Evolutionary conservation across 306 rosid genomes (phyloP).

Genomic region (Pyrus pyrifolia): DNA sequence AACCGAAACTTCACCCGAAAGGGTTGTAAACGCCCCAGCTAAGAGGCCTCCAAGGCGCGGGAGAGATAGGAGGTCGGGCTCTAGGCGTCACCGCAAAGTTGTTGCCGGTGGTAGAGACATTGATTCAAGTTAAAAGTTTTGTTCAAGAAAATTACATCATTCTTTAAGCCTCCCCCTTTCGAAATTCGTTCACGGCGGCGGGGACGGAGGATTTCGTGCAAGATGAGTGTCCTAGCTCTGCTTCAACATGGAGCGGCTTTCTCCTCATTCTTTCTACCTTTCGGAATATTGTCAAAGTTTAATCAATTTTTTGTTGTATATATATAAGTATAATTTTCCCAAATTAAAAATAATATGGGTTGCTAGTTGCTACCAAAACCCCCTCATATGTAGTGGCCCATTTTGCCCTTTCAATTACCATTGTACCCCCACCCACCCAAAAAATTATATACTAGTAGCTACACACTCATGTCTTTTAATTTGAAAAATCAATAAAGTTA

Average conservation of each 20-base stretch:
- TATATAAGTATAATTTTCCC: constrained; percentile 23
- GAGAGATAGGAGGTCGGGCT: constrained; percentile 54
- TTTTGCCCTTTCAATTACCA: constrained; percentile 17
- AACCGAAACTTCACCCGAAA: constrained; percentile 26
- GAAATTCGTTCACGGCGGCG: constrained; percentile 17
- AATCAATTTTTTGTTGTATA: constrained; percentile 56
- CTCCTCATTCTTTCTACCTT: constrained; percentile 24
- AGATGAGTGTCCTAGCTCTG: constrained; percentile 25
- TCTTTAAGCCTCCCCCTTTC: constrained; percentile 24
- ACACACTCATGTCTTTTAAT: neutral
- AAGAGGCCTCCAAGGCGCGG: constrained; percentile 49
- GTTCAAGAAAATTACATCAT: constrained; percentile 27
- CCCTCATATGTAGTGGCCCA: constrained; percentile 22
- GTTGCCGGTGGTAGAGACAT: constrained; percentile 38
- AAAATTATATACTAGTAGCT: constrained; percentile 8
- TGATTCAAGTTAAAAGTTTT: constrained; percentile 39
- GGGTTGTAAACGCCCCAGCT: constrained; percentile 16
- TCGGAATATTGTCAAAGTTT: constrained; percentile 17
- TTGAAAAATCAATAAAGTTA: neutral
- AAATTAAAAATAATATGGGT: constrained; percentile 38
- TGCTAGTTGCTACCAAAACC: constrained; percentile 18
- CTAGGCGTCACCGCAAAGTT: constrained; percentile 71
- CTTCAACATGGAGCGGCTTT: constrained; percentile 25
- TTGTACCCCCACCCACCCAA: constrained; percentile 13
- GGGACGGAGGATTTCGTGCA: constrained; percentile 42